Conservation (phyloP, 148 eudicot genomes). For the Amaranthus cruentus region DNA sequence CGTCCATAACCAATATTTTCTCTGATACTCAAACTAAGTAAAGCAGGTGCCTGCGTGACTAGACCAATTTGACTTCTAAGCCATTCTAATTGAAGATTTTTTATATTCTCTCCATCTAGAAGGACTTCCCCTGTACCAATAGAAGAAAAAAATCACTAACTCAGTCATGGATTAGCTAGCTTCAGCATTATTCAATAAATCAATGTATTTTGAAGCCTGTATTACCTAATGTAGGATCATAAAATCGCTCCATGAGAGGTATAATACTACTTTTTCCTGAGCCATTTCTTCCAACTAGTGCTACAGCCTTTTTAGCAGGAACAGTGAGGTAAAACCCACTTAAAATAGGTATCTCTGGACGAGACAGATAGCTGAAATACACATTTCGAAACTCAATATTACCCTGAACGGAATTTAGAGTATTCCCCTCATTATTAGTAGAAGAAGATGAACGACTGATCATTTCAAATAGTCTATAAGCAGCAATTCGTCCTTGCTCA, state of each 20-base stretch:
- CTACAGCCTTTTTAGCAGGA: conserved; percentile 94
- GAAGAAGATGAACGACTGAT: conserved; percentile 85
- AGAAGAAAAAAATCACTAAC: conserved; percentile 6
- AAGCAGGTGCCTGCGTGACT: conserved; percentile 97
- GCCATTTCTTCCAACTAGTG: conserved; percentile 98
- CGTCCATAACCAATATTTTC: conserved; percentile 97
- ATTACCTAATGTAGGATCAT: conserved; percentile 97
- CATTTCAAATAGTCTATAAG: conserved; percentile 97
- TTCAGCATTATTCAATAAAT: background rate
- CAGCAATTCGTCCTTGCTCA: conserved; percentile 99
- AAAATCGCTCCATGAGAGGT: conserved; percentile 97
- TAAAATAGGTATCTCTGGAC: conserved; percentile 96
- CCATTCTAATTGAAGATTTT: conserved; percentile 92
- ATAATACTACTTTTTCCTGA: conserved; percentile 99
- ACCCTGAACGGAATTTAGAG: conserved; percentile 71
- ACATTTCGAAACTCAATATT: conserved; percentile 97
- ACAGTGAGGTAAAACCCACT: conserved; percentile 97
- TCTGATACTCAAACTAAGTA: conserved; percentile 83
- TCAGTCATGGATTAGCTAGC: conserved; percentile 6
- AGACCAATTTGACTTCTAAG: conserved; percentile 93
- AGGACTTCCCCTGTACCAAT: conserved; percentile 81
- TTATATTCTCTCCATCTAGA: conserved; percentile 93
- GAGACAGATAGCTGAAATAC: conserved; percentile 91
- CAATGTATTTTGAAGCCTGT: background rate
- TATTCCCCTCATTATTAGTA: conserved; percentile 66